Evolutionary conservation across 2,329 filamentous ascomycete species (phyloP).

Genomic region (Aspergillus fumigatiaffinis): DNA sequence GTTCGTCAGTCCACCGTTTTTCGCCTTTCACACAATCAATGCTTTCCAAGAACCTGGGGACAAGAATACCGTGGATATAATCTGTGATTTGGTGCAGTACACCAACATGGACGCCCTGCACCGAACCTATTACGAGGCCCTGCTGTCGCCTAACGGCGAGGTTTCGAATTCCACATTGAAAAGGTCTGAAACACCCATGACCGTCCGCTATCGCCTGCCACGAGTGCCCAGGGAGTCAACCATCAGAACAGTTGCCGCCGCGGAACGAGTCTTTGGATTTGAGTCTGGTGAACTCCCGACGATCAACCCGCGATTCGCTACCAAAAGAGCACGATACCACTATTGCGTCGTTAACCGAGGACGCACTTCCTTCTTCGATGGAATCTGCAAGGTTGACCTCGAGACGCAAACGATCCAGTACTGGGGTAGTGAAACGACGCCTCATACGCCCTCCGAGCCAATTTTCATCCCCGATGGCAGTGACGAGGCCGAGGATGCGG

Average conservation of each 20-base stretch:
- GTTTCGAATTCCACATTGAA: conserved; percentile 34
- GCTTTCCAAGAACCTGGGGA: conserved; percentile 59
- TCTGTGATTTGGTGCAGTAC: conserved; percentile 63
- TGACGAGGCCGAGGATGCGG: conserved; percentile 44
- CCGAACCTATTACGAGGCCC: conserved; percentile 64
- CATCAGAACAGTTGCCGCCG: conserved; percentile 9
- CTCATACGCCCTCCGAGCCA: conserved; percentile 49
- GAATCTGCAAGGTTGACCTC: conserved; percentile 48
- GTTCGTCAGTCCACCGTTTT: conserved; percentile 64
- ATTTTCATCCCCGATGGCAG: conserved; percentile 41
- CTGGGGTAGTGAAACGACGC: conserved; percentile 41
- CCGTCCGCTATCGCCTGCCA: conserved; percentile 31
- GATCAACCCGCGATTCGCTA: conserved; percentile 43
- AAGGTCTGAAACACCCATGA: conserved; percentile 6
- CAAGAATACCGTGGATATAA: conserved; percentile 44
- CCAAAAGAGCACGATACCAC: conserved; percentile 44
- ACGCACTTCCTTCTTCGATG: conserved; percentile 47
- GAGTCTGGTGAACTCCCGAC: conserved; percentile 42
- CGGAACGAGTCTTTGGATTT: neutral
- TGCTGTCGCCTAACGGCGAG: conserved; percentile 52
- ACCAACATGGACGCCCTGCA: conserved; percentile 63
- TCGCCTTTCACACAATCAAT: conserved; percentile 75
- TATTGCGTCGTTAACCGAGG: conserved; percentile 46
- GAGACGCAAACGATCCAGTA: conserved; percentile 32
- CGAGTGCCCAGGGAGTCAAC: conserved; percentile 17